phyloP scores from a whole-genome alignment of 352 stramenopile species.

The Phytophthora tubulina region DNA sequence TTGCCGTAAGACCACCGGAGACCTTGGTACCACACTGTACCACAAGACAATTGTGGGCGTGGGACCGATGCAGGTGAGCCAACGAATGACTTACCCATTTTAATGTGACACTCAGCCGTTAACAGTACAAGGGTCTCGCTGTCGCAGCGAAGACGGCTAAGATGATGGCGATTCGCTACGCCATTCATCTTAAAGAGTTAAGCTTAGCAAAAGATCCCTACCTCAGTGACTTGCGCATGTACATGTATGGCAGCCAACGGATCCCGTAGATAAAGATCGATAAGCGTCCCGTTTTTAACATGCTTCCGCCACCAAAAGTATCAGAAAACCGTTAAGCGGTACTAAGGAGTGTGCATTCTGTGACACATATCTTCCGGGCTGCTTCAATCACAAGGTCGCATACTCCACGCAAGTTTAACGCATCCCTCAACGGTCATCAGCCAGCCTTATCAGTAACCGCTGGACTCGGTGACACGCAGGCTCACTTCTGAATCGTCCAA shows the following conservation, averaged over 20 bases:
- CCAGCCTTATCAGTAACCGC: background rate
- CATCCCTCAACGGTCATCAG: background rate
- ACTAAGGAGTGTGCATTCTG: constrained; percentile 1
- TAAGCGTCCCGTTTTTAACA: background rate
- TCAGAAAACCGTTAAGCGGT: constrained; percentile 5
- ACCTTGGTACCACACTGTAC: too few species aligned
- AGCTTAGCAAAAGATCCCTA: too few species aligned
- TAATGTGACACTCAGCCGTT: too few species aligned
- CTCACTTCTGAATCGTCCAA: constrained; percentile 22
- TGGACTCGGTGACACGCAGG: background rate
- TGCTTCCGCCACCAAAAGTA: constrained; percentile 20
- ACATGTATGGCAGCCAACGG: constrained; percentile 38
- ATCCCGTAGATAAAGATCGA: constrained; percentile 1
- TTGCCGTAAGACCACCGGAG: too few species aligned
- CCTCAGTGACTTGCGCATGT: constrained; percentile 35
- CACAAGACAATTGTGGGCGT: too few species aligned
- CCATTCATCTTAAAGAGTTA: too few species aligned
- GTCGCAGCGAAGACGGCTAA: too few species aligned
- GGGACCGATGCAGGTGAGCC: too few species aligned
- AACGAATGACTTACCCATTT: too few species aligned
- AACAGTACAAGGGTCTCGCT: too few species aligned
- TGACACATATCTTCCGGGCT: constrained; percentile 16
- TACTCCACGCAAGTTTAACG: constrained; percentile 1
- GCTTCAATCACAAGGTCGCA: constrained; percentile 17
- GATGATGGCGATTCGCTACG: too few species aligned